phyloP scores from a whole-genome alignment of 306 rosid genomes.

The Benincasa hispida region DNA sequence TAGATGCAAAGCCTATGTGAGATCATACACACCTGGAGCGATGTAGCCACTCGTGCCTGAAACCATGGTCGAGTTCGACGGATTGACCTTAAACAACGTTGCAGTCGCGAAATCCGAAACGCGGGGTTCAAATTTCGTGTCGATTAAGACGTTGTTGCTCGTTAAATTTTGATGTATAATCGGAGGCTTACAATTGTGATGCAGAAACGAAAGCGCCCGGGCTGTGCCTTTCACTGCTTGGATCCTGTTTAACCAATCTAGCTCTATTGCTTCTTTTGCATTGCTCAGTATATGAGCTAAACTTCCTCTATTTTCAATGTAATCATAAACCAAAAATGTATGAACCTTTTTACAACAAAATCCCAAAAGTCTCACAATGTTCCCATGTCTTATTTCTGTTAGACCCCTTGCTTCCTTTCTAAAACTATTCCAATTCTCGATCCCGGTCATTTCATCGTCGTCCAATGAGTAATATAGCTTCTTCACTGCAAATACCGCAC shows the following conservation, averaged over 20 bases:
- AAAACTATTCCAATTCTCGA: constrained; percentile 12
- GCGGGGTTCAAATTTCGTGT: constrained; percentile 15
- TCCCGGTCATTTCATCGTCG: constrained; percentile 13
- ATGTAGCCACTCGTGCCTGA: constrained; percentile 32
- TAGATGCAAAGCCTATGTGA: neutral
- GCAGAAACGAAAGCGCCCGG: constrained; percentile 5
- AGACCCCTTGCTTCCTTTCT: constrained; percentile 21
- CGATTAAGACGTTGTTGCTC: constrained; percentile 23
- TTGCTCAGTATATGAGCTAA: constrained; percentile 11
- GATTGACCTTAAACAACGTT: neutral
- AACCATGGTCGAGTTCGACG: constrained; percentile 20
- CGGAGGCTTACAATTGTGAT: constrained; percentile 10
- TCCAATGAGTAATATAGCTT: constrained; percentile 19
- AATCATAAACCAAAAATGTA: constrained; percentile 32
- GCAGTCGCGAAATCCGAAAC: constrained; percentile 22
- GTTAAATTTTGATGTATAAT: constrained; percentile 35
- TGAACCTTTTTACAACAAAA: constrained; percentile 25
- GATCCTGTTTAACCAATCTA: constrained; percentile 29
- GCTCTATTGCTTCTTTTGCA: constrained; percentile 15
- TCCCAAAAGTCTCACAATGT: constrained; percentile 36
- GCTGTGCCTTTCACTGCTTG: constrained; percentile 23
- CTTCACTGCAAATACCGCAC: constrained; percentile 33
- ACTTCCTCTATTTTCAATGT: constrained; percentile 29
- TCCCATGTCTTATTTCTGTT: constrained; percentile 26
- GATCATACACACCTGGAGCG: constrained; percentile 24